phyloP scores from a whole-genome alignment of 345 rosid genomes.

The Eucalyptus lansdowneana region DNA sequence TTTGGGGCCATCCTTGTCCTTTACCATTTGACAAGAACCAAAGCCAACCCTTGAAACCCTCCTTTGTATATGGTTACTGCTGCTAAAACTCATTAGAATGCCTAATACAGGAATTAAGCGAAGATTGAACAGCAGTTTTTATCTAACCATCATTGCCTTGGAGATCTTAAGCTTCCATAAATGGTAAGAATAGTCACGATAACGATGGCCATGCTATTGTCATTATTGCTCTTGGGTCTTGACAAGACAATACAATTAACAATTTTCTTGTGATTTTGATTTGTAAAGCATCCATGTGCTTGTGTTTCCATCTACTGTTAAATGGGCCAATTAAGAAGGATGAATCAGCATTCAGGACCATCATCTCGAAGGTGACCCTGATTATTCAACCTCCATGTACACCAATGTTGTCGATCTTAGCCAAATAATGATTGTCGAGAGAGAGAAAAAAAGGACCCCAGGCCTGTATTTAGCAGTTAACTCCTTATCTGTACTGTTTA shows the following conservation, averaged over 20 bases:
- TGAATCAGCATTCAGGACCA: background rate
- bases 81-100: background rate
- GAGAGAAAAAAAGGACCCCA: background rate
- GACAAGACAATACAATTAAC: conserved; percentile 14
- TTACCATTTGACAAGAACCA: background rate
- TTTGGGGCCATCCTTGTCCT: background rate
- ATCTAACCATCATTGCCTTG: conserved; percentile 5
- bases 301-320: conserved; percentile 13
- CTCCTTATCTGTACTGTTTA: background rate
- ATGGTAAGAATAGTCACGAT: conserved; percentile 8
- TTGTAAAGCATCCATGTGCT: conserved; percentile 17
- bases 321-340: conserved; percentile 16
- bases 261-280: background rate
- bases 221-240: conserved; percentile 6
- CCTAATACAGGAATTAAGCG: background rate
- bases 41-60: background rate
- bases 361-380: background rate
- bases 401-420: background rate
- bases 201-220: background rate
- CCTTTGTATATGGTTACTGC: background rate
- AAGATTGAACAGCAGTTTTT: background rate
- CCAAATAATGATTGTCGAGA: background rate
- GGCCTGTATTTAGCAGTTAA: background rate
- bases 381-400: background rate
- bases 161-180: conserved; percentile 23